phyloP scores from a whole-genome alignment of 768 basidiomycete species.

The Holtermanniella nyarrowii region DNA sequence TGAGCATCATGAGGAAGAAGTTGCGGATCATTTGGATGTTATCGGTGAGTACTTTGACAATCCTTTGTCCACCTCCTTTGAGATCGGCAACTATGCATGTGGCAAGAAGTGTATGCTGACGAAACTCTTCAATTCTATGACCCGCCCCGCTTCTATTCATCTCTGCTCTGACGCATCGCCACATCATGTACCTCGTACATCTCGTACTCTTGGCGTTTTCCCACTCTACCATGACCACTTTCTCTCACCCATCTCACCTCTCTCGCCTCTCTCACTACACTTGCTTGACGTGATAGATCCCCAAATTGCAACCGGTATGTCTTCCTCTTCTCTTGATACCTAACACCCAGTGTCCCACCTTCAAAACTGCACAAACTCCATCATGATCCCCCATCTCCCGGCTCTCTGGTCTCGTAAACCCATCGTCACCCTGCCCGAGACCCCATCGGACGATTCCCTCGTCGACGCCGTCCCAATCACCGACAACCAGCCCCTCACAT shows the following conservation, averaged over 20 bases:
- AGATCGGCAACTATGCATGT: too few species aligned
- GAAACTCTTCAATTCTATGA: background rate
- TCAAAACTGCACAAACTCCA: constrained; percentile 69
- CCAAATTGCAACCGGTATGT: constrained; percentile 52
- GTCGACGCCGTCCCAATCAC: constrained; percentile 9
- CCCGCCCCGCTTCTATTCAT: background rate
- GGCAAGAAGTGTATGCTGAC: too few species aligned
- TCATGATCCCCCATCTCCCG: constrained; percentile 61
- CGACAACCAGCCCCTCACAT: constrained; percentile 3
- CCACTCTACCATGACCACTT: background rate
- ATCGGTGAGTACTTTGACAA: constrained; percentile 48
- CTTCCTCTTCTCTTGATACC: background rate
- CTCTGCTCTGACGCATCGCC: background rate
- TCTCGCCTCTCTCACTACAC: background rate
- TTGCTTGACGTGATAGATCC: constrained; percentile 47
- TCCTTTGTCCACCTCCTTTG: too few species aligned
- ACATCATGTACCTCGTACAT: background rate
- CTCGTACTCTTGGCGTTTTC: background rate
- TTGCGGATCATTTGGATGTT: constrained; percentile 73
- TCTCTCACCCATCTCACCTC: constrained; percentile 6
- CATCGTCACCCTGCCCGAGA: constrained; percentile 49
- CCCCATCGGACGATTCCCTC: constrained; percentile 11
- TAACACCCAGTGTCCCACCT: constrained; percentile 50
- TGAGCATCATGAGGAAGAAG: constrained; percentile 57
- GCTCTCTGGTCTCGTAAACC: constrained; percentile 60